Conservation (phyloP, 371 early-diverging fungal genomes). For the Rhizopus delemar region DNA sequence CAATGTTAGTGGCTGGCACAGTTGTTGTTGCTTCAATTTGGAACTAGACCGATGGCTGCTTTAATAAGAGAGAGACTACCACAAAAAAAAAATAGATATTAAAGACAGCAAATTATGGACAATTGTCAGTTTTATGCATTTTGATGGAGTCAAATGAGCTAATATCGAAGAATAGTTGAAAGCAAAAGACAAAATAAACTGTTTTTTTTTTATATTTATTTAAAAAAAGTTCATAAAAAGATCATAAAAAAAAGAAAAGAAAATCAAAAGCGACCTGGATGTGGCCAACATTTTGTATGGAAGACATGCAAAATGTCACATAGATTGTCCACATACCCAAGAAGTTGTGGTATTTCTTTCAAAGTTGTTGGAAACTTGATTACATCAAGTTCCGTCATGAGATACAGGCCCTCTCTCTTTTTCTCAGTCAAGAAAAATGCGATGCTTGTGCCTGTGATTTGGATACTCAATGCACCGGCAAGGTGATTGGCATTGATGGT, state of each 20-base stretch:
- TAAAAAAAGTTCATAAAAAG: not conserved
- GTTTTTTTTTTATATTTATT: too few relatives aligned
- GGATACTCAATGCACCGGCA: too few relatives aligned
- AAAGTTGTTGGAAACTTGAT: not conserved
- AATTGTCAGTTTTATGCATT: not conserved
- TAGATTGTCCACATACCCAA: not conserved
- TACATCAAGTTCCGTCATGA: not conserved
- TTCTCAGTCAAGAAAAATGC: not conserved
- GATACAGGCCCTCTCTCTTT: not conserved
- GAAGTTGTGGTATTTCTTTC: not conserved
- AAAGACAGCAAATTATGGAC: not conserved
- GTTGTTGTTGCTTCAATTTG: too few relatives aligned
- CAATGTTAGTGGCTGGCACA: too few relatives aligned
- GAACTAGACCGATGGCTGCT: too few relatives aligned
- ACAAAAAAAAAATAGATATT: not conserved
- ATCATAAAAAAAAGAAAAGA: not conserved
- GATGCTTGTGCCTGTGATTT: not conserved
- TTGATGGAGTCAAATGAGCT: not conserved
- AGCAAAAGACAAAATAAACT: not conserved
- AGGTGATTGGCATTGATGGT: too few relatives aligned
- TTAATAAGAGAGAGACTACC: too few relatives aligned
- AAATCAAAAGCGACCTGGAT: not conserved
- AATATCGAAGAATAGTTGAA: constrained; percentile 1
- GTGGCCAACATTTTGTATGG: not conserved
- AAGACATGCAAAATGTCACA: not conserved